Base-by-base conservation (phyloP, 805 yeast genomes). In the Priceomyces castillae region DNA sequence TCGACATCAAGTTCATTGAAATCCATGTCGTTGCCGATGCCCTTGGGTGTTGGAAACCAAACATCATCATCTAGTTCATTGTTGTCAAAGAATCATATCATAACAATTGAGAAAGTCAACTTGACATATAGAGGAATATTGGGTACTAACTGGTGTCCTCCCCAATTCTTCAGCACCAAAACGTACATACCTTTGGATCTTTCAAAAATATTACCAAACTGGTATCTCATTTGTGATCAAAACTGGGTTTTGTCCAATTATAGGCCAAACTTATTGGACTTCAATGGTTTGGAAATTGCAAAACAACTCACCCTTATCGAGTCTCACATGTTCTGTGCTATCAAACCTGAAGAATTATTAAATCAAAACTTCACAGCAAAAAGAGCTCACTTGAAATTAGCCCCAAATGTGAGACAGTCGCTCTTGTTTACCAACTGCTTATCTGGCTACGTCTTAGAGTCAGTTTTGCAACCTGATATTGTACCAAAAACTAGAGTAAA, bases 221-320 rank as follows among this genome's bases (percentile, higher is more conserved):
- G 82, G 82, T 77, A 65, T 63, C 53, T 49, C 12, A 60, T 77
- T 1, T 72, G 80, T 38, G 80, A 77, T 43, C 78, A 74, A 42
- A 73, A 74, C 46, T 82, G 87, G 86, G 78, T 71, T 19, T 67
- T 78, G 43, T 65, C 77, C 7, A 77, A 75, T 47, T 77, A 75
- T 51, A 72, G 81, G 46, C 71, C 78, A 14, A 71, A 76, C 37
- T 61, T 80, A 34, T 56, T 79, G 30, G 81, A 82, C 47, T 71
- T 81, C 51, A 84, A 84, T 58, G 82, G 89, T 0, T 66, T 84
- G 51, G 94, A 86, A 53, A 67, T 84, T 18, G 90, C 94, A 2
- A 86, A 84, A 55, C 94, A 86, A 51, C 65, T 86, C 37, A 85
- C 94, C 0, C 64, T 84, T 15, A 77, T 86, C 47, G 95, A 86